Evolutionary conservation across 2,329 filamentous ascomycete genomes (phyloP).

Genomic region (Claviceps humidiphila): DNA sequence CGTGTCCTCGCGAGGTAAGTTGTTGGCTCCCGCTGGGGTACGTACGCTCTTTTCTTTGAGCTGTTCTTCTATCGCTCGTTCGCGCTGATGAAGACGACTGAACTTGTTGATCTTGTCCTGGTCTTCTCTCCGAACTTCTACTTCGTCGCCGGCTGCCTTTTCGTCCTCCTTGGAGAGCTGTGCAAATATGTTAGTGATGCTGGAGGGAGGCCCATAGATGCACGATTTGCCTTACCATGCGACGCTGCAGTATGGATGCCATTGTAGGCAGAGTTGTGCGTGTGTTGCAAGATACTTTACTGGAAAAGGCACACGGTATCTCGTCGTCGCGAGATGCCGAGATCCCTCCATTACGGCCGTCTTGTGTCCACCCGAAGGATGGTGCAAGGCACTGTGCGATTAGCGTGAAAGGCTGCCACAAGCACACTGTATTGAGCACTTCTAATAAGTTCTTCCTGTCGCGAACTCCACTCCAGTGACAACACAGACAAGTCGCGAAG

Average conservation of each 20-base stretch:
- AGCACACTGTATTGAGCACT: neutral
- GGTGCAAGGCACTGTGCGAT: neutral
- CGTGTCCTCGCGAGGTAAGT: too few species aligned
- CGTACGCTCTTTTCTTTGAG: constrained; percentile 65
- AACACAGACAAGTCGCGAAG: neutral
- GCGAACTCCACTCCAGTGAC: neutral
- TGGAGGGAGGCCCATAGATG: neutral
- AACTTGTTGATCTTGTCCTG: constrained; percentile 99
- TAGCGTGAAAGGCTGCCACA: too few species aligned
- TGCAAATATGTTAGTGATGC: constrained; percentile 6
- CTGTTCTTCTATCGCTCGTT: constrained; percentile 66
- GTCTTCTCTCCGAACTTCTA: constrained; percentile 89
- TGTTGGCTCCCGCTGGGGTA: constrained; percentile 4
- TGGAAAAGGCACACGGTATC: neutral
- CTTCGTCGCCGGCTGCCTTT: constrained; percentile 59
- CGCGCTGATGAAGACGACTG: constrained; percentile 82
- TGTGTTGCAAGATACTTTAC: neutral
- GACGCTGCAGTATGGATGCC: constrained; percentile 40
- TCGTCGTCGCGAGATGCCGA: neutral
- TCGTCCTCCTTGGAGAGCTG: constrained; percentile 94
- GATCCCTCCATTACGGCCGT: neutral
- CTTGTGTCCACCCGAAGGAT: neutral
- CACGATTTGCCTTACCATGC: constrained; percentile 35
- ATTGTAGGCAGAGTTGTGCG: constrained; percentile 12
- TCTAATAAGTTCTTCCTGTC: too few species aligned